A percentile compares a stretch with the other conserved stretches of the same genome.
phyloP scores from a whole-genome alignment of 306 rosid species.

The Pyrus pyrifolia region DNA sequence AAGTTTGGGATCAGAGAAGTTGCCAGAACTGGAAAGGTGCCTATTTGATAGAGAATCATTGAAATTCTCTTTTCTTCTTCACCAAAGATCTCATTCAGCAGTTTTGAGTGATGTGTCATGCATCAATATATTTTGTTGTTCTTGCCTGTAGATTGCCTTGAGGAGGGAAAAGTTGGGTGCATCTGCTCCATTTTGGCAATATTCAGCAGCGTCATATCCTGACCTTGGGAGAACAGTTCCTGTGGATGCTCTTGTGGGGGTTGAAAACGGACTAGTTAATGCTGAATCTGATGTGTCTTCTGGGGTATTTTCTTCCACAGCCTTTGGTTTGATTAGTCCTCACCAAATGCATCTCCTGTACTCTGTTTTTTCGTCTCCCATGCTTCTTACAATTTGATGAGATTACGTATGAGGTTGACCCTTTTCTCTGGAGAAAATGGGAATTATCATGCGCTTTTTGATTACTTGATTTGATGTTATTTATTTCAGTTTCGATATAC shows the following conservation, averaged over 20 bases:
- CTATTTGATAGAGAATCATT: not conserved
- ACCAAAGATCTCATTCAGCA: not conserved
- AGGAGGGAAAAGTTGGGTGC: constrained; percentile 86
- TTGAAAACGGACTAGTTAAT: constrained; percentile 18
- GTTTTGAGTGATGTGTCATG: constrained; percentile 9
- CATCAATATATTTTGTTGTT: constrained; percentile 4
- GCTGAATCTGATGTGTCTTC: constrained; percentile 31
- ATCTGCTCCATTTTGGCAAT: constrained; percentile 89
- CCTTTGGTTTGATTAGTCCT: not conserved
- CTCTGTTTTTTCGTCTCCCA: not conserved
- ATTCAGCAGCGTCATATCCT: constrained; percentile 87
- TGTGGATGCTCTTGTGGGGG: constrained; percentile 41
- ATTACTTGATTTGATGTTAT: not conserved
- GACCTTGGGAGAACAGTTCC: constrained; percentile 58
- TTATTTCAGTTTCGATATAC: not conserved
- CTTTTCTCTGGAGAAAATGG: not conserved
- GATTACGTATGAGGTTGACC: not conserved
- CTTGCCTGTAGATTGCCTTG: constrained; percentile 58
- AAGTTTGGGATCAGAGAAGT: constrained; percentile 81
- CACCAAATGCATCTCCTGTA: too few relatives aligned
- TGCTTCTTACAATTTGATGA: not conserved
- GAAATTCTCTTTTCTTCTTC: constrained; percentile 8
- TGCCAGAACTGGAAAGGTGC: constrained; percentile 90
- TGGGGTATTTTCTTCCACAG: constrained; percentile 41
- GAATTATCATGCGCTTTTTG: not conserved